Base-by-base conservation (phyloP, 2,329 filamentous ascomycete genomes). In the Calonectria crousiana region DNA sequence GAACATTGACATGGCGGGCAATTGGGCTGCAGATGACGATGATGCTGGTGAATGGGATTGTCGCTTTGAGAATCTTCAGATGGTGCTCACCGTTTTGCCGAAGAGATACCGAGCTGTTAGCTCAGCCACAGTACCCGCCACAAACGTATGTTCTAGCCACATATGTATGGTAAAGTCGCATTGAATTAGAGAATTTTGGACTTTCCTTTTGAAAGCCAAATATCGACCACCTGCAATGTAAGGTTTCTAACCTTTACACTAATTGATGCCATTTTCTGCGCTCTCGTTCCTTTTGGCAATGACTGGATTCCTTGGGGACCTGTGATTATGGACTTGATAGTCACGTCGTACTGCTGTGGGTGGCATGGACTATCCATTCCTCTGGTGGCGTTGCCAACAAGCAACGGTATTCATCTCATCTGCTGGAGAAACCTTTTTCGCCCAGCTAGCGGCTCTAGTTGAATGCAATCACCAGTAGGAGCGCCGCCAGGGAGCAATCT, bases 1-100 rank as follows among this genome's bases (percentile, higher is more conserved):
- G 87, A 98, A 98, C 88, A 96, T 94, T 62, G 95, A 93, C 93
- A 95, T 95, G 76, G 78, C 91, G 88, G 84, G 77, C 75, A 71
- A 70, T 67, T 77, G 62, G 72, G 28, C 20, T 23, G 62, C 65
- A 73, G 69, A 65, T 73, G 62, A 67, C 53, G 68, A 75, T 79
- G 74, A 76, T 73, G 74, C 73, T 76, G 64, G 52, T 60, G 47
- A 51, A 26, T 8, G 65, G 71, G 71, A 69, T 77, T 73, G 64
- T 69, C 67, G 67, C 62, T 75, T 44, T 64, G 41, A 28, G 28
- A 51, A 65, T 51, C 60, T 77, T 65, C 65, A 72, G 60, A 69
- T 74, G 38, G 74, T 44, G 67, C 64, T 62, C 41, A 41, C 2
- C 9, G 52, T 62, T 30, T 56, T 69, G 52, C 79, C 79, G 79